Evolutionary conservation across 805 yeast genomes (phyloP), one percentile per base, ranked within the genome.

Genomic region (Nakazawaea sp.): DNA sequence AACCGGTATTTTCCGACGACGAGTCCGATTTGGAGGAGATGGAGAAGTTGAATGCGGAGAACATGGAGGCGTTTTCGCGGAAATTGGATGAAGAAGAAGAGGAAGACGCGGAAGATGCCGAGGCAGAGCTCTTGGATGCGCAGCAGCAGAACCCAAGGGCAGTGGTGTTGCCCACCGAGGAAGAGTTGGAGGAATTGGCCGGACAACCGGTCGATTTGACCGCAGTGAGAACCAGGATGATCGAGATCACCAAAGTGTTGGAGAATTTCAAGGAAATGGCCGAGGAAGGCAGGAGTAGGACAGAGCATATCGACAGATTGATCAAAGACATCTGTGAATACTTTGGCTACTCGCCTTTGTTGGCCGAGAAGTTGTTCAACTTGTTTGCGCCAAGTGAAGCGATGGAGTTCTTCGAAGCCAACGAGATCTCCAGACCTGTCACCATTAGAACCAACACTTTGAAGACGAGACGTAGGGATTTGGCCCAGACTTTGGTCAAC

Each of bases 401-500:
- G 11, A 75, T 92, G 72, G 99, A 92, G 61, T 92, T 92, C 55
- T 92, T 92, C 51, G 99, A 92, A 67, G 97, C 98, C 25, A 92
- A 92, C 62, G 99, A 92, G 65, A 85, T 90, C 40, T 83, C 95
- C 23, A 76, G 99, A 59, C 99, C 99, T 33, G 72, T 92, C 41
- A 92, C 97, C 16, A 89, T 92, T 50, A 82, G 99, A 70, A 89
- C 98, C n/a, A 92, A 92, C 61, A 92, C 98, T 13, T 69, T 92
- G 46, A 85, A 82, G 53, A 84, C 97, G 4, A 81, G 96, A 64
- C 82, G 98, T 58, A 77, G 98, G 59, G 97, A 92, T 52, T 72
- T 92, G 49, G 97, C 96, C 2, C 97, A 92, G 61, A 78, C 92
- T 12, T 72, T 92, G 45, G 95, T 90, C 40, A 90, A 90, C 62